Percentiles rank a stretch among this genome's conserved stretches.
phyloP scores from a whole-genome alignment of 768 basidiomycete species.

The Mycena maculata region DNA sequence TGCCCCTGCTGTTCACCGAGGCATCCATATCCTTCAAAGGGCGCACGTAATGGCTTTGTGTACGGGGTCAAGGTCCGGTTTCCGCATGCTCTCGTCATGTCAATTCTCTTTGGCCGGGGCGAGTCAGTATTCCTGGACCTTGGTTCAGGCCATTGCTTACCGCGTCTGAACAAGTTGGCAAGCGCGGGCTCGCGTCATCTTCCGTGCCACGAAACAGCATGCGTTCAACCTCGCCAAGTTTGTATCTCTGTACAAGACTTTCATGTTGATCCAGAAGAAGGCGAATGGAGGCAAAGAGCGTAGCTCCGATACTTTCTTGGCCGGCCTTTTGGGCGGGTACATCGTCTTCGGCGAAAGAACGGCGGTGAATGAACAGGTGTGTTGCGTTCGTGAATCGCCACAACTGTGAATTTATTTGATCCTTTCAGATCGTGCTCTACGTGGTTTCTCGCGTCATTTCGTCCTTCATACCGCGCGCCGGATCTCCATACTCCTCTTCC shows the following conservation, averaged over 20 bases:
- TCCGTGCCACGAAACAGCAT: slow-evolving; percentile 89
- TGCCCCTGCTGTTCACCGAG: neutral
- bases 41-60: slow-evolving; percentile 90
- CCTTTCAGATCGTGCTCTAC: slow-evolving; percentile 90
- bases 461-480: slow-evolving; percentile 88
- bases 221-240: slow-evolving; percentile 94
- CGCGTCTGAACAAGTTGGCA: slow-evolving; percentile 65
- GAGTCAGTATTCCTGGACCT: slow-evolving; percentile 66
- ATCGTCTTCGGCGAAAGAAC: slow-evolving; percentile 87
- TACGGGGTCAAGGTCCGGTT: slow-evolving; percentile 93
- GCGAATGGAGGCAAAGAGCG: slow-evolving; percentile 86
- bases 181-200: slow-evolving; percentile 74
- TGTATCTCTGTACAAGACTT: slow-evolving; percentile 91
- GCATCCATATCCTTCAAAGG: slow-evolving; percentile 44
- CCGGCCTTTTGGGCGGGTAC: slow-evolving; percentile 93
- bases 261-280: slow-evolving; percentile 86
- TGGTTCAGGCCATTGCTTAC: slow-evolving; percentile 17
- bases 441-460: slow-evolving; percentile 93
- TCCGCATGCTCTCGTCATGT: slow-evolving; percentile 97
- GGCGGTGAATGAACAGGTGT: slow-evolving; percentile 92
- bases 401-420: slow-evolving; percentile 24
- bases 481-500: slow-evolving; percentile 62
- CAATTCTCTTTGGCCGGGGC: slow-evolving; percentile 91
- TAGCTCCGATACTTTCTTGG: slow-evolving; percentile 87
- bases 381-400: slow-evolving; percentile 37